Base-by-base conservation (phyloP, 345 rosid genomes). In the Hibiscus trionum region DNA sequence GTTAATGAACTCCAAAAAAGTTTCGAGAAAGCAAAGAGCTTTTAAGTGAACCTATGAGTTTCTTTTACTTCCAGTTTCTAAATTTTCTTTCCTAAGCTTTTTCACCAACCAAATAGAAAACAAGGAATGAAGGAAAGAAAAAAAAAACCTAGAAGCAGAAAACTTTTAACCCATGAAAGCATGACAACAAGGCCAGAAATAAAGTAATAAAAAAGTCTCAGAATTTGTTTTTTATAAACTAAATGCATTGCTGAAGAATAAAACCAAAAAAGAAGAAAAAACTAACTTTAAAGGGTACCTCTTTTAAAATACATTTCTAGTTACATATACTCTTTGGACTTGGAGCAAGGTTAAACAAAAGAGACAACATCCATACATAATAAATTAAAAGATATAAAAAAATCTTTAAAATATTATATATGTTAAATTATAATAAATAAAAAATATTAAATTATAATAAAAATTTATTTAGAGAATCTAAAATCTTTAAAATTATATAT, bases 321-420 rank as follows among this genome's bases (percentile, higher is more conserved):
- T 76, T 75, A 70, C 74, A 72, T 47, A 73, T 52, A 26, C 19
- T 47, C 21, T 27, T 24, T 37, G 16, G 55, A 58, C 21, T 21
- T 21, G 21, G 21, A 21, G 62, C 47, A 60, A 42, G 15, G 16
- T 4, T 15, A 53, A 53, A 6, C 3, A 46, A 5, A 70, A 17
- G 35, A 39, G 64, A 59, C 14, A 12, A 37, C 21, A 57, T 12
- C 16, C 21, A 21, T 21, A 21, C 21, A 21, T 21, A 21, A 21
- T 21, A 21, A 21, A 21, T 21, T 21, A 21, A 21, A 21, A 21
- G 21, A 21, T 21, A 21, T 21, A 0, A 21, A 21, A 0, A 21
- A 21, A 21, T 21, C 0, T 21, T 21, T 21, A 0, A 21, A 21
- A 21, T 21, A 21, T 21, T 21, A 21, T 21, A 21, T 21, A 21